Conservation (phyloP, 768 basidiomycete genomes). For the Rhodosporidiobolus sp. region DNA sequence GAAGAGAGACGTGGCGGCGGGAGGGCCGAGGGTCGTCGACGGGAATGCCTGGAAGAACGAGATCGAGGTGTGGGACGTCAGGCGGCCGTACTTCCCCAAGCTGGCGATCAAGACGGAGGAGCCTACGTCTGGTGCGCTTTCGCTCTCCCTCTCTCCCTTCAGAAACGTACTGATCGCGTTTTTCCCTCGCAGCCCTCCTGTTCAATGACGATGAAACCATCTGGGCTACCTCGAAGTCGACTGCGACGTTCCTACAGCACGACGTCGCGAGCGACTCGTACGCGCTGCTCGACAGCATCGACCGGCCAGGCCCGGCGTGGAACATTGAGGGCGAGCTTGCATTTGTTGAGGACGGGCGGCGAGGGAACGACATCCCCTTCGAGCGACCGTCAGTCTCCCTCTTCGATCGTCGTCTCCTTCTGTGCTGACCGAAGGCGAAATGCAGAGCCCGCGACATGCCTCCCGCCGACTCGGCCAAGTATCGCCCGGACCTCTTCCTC, state of each 20-base stretch:
- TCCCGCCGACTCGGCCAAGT: conserved; percentile 22
- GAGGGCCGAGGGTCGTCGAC: background rate
- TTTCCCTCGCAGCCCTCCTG: conserved; percentile 15
- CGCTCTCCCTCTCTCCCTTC: background rate
- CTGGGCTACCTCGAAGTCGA: conserved; percentile 28
- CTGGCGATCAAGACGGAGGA: conserved; percentile 36
- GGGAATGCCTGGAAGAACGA: conserved; percentile 35
- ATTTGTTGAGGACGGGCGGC: conserved; percentile 28
- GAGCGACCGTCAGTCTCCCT: conserved; percentile 16
- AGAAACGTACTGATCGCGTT: background rate
- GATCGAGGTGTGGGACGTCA: conserved; percentile 38
- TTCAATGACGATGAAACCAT: conserved; percentile 40
- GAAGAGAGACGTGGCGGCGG: background rate
- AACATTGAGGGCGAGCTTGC: conserved; percentile 28
- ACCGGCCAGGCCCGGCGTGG: conserved; percentile 15
- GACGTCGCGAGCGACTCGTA: conserved; percentile 35
- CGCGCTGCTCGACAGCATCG: conserved; percentile 33
- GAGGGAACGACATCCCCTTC: conserved; percentile 18
- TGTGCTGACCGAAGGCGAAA: background rate
- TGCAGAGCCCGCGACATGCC: background rate
- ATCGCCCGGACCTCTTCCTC: conserved; percentile 13
- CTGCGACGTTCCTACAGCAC: conserved; percentile 28
- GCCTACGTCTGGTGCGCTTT: conserved; percentile 15
- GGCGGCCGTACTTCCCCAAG: conserved; percentile 38
- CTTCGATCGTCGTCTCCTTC: background rate